Base-by-base conservation (phyloP, 2,329 filamentous ascomycete species). In the Ascosphaera aggregata region DNA sequence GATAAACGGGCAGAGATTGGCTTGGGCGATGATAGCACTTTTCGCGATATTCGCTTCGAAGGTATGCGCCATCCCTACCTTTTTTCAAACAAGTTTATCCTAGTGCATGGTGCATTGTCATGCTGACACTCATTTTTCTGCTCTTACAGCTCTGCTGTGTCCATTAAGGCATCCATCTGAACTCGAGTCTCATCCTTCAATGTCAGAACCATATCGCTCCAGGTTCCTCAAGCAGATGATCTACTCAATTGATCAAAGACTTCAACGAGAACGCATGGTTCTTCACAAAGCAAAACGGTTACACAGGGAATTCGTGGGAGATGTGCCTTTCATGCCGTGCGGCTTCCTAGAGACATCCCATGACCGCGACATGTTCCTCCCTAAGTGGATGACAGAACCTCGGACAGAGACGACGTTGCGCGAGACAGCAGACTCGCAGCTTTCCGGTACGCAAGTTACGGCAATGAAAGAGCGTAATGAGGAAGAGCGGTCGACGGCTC, bases 81-180 rank as follows among this genome's bases (percentile, higher is more conserved):
- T 15, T 11, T 16, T 19, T 18, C 16, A 19, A 9, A 13, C 31
- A 39, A 22, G 20, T 35, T 20, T 5, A 8, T 32, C 17, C 3
- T 31, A 18, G 32, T 30, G 20, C 41, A 38, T 11, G 43, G 27
- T 5, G 9, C 31, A 2, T 39, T 18, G 16, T 18, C 15, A 2
- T 32, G n/a, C n/a, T n/a, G n/a, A n/a, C n/a, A n/a, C n/a, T n/a
- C n/a, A n/a, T 34, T 24, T 37, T 11, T 36, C 15, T n/a, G 15
- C 32, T 7, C 39, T 9, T 45, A 73, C 68, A 64, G 22, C 58
- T n/a, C 15, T 76, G 9, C 60, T 76, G 34, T 62, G 65, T 41
- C 72, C 72, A n/a, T 53, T 76, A 39, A 73, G 67, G 24, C 67
- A 71, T 37, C 68, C 71, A 27, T 67, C 69, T 40, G 68, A 74